A percentile compares a stretch with the other conserved stretches of the same genome.
Evolutionary conservation across 805 yeast genomes (phyloP).

Genomic region (Suhomyces faveliae): DNA sequence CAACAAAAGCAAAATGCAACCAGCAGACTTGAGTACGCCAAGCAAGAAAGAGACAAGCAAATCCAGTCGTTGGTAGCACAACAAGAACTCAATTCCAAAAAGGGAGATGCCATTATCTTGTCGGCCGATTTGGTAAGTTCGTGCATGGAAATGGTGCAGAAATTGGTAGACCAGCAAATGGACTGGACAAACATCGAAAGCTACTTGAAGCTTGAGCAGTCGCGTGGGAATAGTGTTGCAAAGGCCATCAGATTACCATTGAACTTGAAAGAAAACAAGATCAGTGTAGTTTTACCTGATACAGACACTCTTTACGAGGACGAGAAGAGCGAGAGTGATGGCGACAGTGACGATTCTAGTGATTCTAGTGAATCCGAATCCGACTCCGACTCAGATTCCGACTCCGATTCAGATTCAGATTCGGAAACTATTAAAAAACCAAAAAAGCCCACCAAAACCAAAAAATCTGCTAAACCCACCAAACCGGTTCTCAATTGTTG

Average conservation of each 20-base stretch:
- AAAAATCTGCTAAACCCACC: slow-evolving; percentile 12
- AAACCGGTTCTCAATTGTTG: slow-evolving; percentile 45
- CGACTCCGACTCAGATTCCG: slow-evolving; percentile 28
- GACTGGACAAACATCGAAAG: slow-evolving; percentile 92
- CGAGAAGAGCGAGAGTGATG: slow-evolving; percentile 5
- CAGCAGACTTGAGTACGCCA: slow-evolving; percentile 71
- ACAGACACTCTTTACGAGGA: slow-evolving; percentile 28
- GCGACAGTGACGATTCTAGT: slow-evolving; percentile 13
- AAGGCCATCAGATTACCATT: slow-evolving; percentile 61
- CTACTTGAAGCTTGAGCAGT: slow-evolving; percentile 65
- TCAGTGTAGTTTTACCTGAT: slow-evolving; percentile 55
- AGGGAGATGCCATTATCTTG: slow-evolving; percentile 71
- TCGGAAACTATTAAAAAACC: slow-evolving; percentile 8
- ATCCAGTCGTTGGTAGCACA: slow-evolving; percentile 62
- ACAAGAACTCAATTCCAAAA: slow-evolving; percentile 60
- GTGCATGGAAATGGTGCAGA: slow-evolving; percentile 66
- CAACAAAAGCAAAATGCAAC: slow-evolving; percentile 75
- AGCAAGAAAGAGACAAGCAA: slow-evolving; percentile 67
- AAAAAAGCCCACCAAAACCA: slow-evolving; percentile 6
- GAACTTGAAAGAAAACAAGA: slow-evolving; percentile 65
- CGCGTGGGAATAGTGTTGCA: slow-evolving; percentile 64
- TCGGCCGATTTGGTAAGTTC: slow-evolving; percentile 70
- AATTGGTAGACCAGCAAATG: slow-evolving; percentile 75
- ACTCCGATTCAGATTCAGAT: slow-evolving; percentile 33
- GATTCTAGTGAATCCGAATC: slow-evolving; percentile 29